Evolutionary conservation across 2,329 filamentous ascomycete genomes (phyloP), one percentile per base, ranked within the genome.

Genomic region (Tolypocladium ophioglossoides): DNA sequence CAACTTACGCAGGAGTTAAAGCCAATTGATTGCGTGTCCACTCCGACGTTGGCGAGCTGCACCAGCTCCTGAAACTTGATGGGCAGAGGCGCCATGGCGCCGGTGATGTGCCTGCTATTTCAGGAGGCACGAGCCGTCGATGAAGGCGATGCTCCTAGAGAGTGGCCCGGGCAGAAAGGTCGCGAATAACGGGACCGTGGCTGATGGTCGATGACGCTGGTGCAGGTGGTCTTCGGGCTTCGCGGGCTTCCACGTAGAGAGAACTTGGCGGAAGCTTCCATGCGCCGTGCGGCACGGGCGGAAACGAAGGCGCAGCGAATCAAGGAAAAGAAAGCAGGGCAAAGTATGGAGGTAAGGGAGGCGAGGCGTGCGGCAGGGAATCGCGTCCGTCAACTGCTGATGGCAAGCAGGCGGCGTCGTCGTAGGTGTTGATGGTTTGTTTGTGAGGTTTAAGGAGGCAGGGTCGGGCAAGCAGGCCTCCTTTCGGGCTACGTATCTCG

Each of bases 51-150:
- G 65, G 69, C 67, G 71, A 78, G 76, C 73, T 91, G 88, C 72
- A 92, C 81, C 68, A 92, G 83, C 84, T 95, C 91, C 72, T 87
- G 87, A 75, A 96, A 95, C 79, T 90, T 91, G 77, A 96, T 95
- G 68, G 89, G 90, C 69, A 95, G 79, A 74, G 85, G 82, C 71
- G 84, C 81, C 83, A 79, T 79, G 71, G 66, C 66, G 70, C 66
- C 68, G 59, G 58, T 60, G 60, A 55, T 62, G 50, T 39, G 52
- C 34, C 52, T 52, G 60, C 56, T 56, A 59, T 52, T 62, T 64
- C 55, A 68, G 56, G 44, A 58, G 57, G 49, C 53, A 59, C 30
- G 56, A 59, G 52, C 56, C 59, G 58, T 59, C 16, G 34, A 41
- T 20, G 18, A 8, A 40, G n/a, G 34, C n/a, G 41, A 51, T 39